A percentile compares a stretch with the other conserved stretches of the same genome.
phyloP scores from a whole-genome alignment of 148 eudicot genomes.

The Silene latifolia region DNA sequence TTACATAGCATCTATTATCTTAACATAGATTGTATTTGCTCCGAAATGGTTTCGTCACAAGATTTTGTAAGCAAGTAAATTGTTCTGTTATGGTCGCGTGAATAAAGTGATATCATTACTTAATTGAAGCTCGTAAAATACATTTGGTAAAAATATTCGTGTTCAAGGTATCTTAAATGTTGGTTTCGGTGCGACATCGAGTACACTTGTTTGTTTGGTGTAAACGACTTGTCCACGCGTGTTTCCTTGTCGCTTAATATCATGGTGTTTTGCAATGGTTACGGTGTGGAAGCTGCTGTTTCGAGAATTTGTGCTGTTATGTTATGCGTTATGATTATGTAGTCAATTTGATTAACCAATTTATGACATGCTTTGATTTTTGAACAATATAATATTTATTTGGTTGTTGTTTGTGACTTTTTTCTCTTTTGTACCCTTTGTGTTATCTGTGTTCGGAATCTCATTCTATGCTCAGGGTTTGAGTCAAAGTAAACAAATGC shows the following conservation, averaged over 20 bases:
- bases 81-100: background rate
- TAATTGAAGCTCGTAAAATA: background rate
- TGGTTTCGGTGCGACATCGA: conserved; percentile 1
- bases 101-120: background rate
- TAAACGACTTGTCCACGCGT: background rate
- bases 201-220: conserved; percentile 17
- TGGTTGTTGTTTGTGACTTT: background rate
- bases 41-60: background rate
- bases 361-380: background rate
- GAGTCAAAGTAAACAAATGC: background rate
- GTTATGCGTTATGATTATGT: background rate
- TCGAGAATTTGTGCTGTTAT: background rate
- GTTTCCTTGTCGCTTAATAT: background rate
- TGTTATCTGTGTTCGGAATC: background rate
- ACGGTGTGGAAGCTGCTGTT: background rate
- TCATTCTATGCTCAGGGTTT: background rate
- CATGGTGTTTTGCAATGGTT: too few species aligned
- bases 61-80: background rate
- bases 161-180: background rate
- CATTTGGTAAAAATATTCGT: background rate
- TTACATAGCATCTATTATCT: background rate
- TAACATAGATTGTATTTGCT: conserved; percentile 2
- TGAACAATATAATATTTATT: background rate
- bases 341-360: background rate
- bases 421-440: background rate